Conservation (phyloP, 2,329 filamentous ascomycete species). For the Botrytis galanthina region DNA sequence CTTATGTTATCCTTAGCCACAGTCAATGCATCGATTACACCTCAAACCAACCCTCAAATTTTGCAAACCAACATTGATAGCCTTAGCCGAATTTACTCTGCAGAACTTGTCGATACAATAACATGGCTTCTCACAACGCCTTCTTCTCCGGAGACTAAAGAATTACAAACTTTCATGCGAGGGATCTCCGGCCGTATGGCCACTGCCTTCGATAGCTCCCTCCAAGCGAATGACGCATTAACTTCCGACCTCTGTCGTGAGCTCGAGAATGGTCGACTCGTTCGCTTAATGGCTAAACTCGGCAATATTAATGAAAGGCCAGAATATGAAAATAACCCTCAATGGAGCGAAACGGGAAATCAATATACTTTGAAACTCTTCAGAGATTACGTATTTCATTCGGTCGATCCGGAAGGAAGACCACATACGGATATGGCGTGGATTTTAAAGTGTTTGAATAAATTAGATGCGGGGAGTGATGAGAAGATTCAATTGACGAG, state of each 20-base stretch:
- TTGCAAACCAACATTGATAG: conserved; percentile 72
- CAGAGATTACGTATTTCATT: conserved; percentile 95
- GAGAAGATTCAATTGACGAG: conserved; percentile 84
- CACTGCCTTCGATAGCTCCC: conserved; percentile 69
- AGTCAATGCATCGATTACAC: conserved; percentile 51
- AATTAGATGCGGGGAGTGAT: conserved; percentile 84
- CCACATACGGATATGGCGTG: conserved; percentile 85
- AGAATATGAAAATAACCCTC: conserved; percentile 72
- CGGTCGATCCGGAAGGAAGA: conserved; percentile 80
- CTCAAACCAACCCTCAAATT: conserved; percentile 39
- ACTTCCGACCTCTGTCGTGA: conserved; percentile 72
- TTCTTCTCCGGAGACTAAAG: conserved; percentile 65
- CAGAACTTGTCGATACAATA: conserved; percentile 74
- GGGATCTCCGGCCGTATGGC: conserved; percentile 77
- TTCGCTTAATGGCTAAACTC: conserved; percentile 78
- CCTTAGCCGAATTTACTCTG: conserved; percentile 72
- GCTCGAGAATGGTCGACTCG: conserved; percentile 84
- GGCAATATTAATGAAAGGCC: conserved; percentile 86
- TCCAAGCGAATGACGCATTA: conserved; percentile 77
- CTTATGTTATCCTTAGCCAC: conserved; percentile 80
- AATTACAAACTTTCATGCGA: conserved; percentile 74
- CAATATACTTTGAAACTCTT: conserved; percentile 93
- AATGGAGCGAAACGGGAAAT: conserved; percentile 91
- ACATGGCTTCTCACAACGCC: conserved; percentile 70
- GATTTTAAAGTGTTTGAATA: conserved; percentile 83